Percentiles rank a stretch among this genome's conserved stretches.
Conservation (phyloP, 768 basidiomycete genomes). For the Grammothele lineata region DNA sequence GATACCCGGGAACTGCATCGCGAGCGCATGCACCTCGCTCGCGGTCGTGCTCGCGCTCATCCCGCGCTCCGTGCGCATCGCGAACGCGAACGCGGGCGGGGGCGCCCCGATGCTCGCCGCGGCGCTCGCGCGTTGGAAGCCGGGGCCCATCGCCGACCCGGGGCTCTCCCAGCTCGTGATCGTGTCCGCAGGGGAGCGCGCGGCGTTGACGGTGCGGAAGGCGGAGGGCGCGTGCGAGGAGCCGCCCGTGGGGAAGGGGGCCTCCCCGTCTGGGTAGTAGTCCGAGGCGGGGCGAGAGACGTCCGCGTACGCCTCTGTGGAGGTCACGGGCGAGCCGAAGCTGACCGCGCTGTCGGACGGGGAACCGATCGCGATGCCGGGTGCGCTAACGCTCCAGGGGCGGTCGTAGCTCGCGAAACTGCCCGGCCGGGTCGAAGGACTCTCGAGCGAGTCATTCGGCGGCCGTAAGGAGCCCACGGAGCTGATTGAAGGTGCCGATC, state of each 20-base stretch:
- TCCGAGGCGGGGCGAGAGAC: too few relatives aligned
- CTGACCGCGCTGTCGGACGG: constrained; percentile 6
- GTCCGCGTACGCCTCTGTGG: too few relatives aligned
- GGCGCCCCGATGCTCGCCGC: too few relatives aligned
- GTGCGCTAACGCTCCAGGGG: neutral
- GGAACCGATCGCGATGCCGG: neutral
- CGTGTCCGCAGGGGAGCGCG: neutral
- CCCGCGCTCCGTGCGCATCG: constrained; percentile 20
- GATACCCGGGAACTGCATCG: constrained; percentile 49
- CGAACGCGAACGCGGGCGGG: neutral
- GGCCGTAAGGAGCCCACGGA: too few relatives aligned
- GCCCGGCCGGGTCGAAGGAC: too few relatives aligned
- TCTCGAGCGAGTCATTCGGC: too few relatives aligned
- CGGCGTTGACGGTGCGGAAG: too few relatives aligned
- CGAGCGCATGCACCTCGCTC: constrained; percentile 48
- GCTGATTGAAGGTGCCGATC: too few relatives aligned
- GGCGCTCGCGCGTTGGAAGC: neutral
- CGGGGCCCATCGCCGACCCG: neutral
- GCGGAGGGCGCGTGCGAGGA: too few relatives aligned
- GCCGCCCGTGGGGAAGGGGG: too few relatives aligned
- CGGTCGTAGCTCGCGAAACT: constrained; percentile 2
- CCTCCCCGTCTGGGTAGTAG: too few relatives aligned
- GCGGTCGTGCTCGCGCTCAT: constrained; percentile 26
- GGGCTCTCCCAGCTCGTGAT: constrained; percentile 2
- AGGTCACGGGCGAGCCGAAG: neutral